A percentile compares a stretch with the other conserved stretches of the same genome.
These are phyloP conservation scores for Haplosporangium gracile DNA, from an alignment of 192 early-diverging fungal species.

Conservation along the genomic window DNA sequence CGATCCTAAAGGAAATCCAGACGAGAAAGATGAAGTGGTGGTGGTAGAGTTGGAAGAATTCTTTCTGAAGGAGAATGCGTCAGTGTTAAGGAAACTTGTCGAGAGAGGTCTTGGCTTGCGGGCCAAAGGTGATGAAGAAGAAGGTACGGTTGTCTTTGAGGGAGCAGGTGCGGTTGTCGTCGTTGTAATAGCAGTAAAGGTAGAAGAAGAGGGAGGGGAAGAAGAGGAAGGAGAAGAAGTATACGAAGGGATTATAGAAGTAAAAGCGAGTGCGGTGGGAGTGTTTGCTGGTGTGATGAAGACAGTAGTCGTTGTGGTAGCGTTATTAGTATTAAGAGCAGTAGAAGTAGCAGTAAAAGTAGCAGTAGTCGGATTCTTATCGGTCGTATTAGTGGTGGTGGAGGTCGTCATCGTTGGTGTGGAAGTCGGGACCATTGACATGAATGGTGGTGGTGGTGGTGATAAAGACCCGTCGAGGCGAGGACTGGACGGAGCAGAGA, in stretches of 20 bases:
- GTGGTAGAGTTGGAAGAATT: constrained; percentile 15
- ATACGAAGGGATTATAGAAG: not conserved
- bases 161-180: not conserved
- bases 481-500: constrained; percentile 24
- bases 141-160: not conserved
- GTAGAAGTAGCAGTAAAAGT: not conserved
- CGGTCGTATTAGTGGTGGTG: not conserved
- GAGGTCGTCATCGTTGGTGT: not conserved
- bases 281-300: not conserved
- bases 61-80: constrained; percentile 1
- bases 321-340: not conserved
- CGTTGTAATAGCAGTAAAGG: not conserved
- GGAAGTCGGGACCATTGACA: not conserved
- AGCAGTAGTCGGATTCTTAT: not conserved
- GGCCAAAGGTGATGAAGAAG: not conserved
- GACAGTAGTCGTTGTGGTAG: not conserved
- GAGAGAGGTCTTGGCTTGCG: constrained; percentile 20
- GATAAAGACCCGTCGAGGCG: not conserved
- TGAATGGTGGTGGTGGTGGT: not conserved
- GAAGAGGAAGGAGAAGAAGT: not conserved
- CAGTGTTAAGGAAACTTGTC: constrained; percentile 14
- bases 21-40: not conserved
- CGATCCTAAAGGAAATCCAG: not conserved
- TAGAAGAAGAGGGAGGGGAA: not conserved
- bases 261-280: not conserved